These are phyloP conservation scores for Claviceps maximensis DNA, from an alignment of 2,329 filamentous ascomycete genomes.

Conservation along the genomic window DNA sequence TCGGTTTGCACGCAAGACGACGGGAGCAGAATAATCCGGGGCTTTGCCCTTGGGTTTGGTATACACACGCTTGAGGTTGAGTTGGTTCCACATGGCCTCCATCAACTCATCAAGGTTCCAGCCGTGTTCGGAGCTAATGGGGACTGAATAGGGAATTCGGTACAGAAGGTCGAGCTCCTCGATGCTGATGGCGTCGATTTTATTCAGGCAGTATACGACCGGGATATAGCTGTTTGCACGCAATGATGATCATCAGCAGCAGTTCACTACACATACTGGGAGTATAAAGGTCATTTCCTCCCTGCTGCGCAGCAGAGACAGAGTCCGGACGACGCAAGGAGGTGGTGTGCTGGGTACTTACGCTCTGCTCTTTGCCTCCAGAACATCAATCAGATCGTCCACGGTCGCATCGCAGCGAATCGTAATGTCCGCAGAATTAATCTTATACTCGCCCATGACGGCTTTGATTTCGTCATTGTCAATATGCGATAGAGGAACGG, in stretches of 20 bases:
- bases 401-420: constrained; percentile 97
- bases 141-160: constrained; percentile 90
- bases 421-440: constrained; percentile 91
- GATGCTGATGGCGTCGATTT: constrained; percentile 96
- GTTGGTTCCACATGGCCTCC: constrained; percentile 97
- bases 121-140: constrained; percentile 92
- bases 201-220: constrained; percentile 98
- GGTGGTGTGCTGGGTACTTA: constrained; percentile 9
- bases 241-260: not conserved
- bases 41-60: constrained; percentile 94
- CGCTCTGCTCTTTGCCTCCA: constrained; percentile 78
- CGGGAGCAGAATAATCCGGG: constrained; percentile 83
- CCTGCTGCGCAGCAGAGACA: not conserved
- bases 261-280: not conserved
- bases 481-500: constrained; percentile 81
- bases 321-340: not conserved
- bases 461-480: constrained; percentile 94
- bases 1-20: constrained; percentile 69
- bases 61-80: constrained; percentile 83
- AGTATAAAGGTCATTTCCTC: not conserved
- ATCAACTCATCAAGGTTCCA: constrained; percentile 97
- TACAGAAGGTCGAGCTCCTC: constrained; percentile 95
- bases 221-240: constrained; percentile 67
- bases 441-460: constrained; percentile 93
- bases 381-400: constrained; percentile 89